Evolutionary conservation across 1,284 basidiomycete genomes (phyloP).

Genomic region (Leccinum angustisporum): DNA sequence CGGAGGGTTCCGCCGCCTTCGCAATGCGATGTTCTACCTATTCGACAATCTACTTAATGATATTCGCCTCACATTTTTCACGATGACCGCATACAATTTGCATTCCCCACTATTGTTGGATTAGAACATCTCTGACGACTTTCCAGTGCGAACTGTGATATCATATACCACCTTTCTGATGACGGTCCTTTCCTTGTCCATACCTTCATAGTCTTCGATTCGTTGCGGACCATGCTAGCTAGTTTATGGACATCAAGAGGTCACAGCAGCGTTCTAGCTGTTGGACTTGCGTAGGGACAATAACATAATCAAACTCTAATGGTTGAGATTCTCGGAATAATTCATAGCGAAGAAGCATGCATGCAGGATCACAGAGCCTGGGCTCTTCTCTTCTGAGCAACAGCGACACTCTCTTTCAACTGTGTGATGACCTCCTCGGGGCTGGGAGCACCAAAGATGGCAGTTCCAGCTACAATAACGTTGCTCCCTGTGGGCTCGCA

Average conservation of each 20-base stretch:
- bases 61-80: conserved; percentile 30
- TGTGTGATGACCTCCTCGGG: conserved; percentile 78
- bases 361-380: conserved; percentile 2
- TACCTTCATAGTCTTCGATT: conserved; percentile 20
- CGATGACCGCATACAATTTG: conserved; percentile 26
- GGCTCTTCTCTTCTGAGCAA: conserved; percentile 56
- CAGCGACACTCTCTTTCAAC: conserved; percentile 72
- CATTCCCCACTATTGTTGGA: conserved; percentile 33
- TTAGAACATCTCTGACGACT: conserved; percentile 30
- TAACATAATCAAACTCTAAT: conserved; percentile 33
- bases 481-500: conserved; percentile 71
- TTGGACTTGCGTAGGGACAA: conserved; percentile 22
- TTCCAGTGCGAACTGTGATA: conserved; percentile 28
- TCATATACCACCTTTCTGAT: conserved; percentile 33
- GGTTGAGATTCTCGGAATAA: background rate
- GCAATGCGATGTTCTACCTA: conserved; percentile 10
- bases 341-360: background rate
- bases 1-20: background rate
- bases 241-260: conserved; percentile 10
- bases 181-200: conserved; percentile 24
- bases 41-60: conserved; percentile 32
- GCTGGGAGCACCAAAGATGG: conserved; percentile 83
- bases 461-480: conserved; percentile 97
- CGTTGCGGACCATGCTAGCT: conserved; percentile 17
- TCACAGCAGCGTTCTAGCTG: conserved; percentile 13